Base-by-base conservation (phyloP, 1,139 yeast species). In the Scheffersomyces stambukii region DNA sequence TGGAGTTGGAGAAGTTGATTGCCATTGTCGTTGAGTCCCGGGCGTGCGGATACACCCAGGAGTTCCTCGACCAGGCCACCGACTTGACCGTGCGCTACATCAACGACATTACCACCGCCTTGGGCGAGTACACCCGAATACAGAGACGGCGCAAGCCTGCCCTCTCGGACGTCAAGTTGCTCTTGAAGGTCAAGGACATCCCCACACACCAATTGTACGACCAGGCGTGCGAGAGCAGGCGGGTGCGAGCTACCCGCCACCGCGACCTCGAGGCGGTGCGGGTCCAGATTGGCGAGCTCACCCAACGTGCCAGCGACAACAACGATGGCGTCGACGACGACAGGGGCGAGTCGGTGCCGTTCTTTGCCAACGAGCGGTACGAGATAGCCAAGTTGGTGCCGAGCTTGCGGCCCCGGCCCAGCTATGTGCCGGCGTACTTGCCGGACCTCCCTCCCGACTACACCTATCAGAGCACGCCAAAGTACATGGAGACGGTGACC, bases 361-460 rank as follows among this genome's bases (percentile, higher is more conserved):
- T 67, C 25, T 69, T 70, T 42, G 43, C 52, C 23, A 64, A 67
- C 27, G 73, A 76, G 35, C 64, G 63, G 19, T 69, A 72, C 30
- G 75, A 71, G 35, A 64, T 75, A 5, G 58, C 74, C 2, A 61
- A 63, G 27, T 57, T 77, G 21, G 70, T 78, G 6, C 83, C 91
- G 0, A 65, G 78, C 11, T 61, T 67, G 9, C 60, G 70, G 16
- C 47, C 55, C 13, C 55, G 64, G 22, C 77, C 77, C n/a, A 47
- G 51, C 2, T 75, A 77, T 41, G 69, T 84, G 4, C 94, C 94
- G 0, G 46, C 59, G 4, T 86, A 86, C 77, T 60, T 89, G 46
- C 97, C 97, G 0, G 78, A 77, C 13, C 65, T 88, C 21, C 97
- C 97, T 2, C 96, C 97, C 0, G 95, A 85, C 46, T 93, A 88